A percentile compares a stretch with the other conserved stretches of the same genome.
These are phyloP conservation scores for Borovskyia barvae DNA, from an alignment of 208 protist genomes.

Conservation along the genomic window DNA sequence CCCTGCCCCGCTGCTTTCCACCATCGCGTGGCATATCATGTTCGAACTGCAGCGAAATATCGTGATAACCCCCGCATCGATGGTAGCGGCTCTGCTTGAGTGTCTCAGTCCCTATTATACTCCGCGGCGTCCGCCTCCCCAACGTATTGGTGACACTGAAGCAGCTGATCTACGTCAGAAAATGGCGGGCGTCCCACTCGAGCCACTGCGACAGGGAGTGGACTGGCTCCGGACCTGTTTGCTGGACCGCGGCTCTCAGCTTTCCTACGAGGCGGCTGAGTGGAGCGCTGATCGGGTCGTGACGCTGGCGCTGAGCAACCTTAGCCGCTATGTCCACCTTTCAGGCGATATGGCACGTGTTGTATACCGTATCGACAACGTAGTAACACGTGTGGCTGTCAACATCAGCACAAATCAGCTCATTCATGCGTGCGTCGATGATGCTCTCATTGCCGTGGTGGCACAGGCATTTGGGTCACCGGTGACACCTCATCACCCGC, in stretches of 20 bases:
- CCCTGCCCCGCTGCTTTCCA: slow-evolving; percentile 34
- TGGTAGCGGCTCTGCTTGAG: slow-evolving; percentile 73
- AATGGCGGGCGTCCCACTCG: slow-evolving; percentile 14
- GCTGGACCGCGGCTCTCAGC: slow-evolving; percentile 30
- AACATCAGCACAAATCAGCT: slow-evolving; percentile 87
- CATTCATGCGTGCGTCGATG: slow-evolving; percentile 84
- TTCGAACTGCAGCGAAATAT: slow-evolving; percentile 66
- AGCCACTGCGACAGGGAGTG: slow-evolving; percentile 26
- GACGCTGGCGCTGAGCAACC: slow-evolving; percentile 28
- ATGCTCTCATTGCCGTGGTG: slow-evolving; percentile 64
- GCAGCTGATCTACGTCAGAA: neutral
- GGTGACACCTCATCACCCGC: slow-evolving; percentile 2
- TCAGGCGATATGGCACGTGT: slow-evolving; percentile 16
- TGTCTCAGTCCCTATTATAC: slow-evolving; percentile 28
- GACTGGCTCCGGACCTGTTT: slow-evolving; percentile 55
- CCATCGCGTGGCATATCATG: slow-evolving; percentile 65
- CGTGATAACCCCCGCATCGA: slow-evolving; percentile 70
- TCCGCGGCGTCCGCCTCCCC: no score
- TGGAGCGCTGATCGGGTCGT: slow-evolving; percentile 27
- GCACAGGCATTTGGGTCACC: slow-evolving; percentile 34
- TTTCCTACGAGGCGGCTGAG: slow-evolving; percentile 39
- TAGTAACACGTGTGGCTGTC: slow-evolving; percentile 45
- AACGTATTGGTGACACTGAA: neutral
- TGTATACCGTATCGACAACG: slow-evolving; percentile 25
- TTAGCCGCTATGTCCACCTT: slow-evolving; percentile 47